Base-by-base conservation (phyloP, 169 alveolate genomes). In the Eimeria mitis region DNA sequence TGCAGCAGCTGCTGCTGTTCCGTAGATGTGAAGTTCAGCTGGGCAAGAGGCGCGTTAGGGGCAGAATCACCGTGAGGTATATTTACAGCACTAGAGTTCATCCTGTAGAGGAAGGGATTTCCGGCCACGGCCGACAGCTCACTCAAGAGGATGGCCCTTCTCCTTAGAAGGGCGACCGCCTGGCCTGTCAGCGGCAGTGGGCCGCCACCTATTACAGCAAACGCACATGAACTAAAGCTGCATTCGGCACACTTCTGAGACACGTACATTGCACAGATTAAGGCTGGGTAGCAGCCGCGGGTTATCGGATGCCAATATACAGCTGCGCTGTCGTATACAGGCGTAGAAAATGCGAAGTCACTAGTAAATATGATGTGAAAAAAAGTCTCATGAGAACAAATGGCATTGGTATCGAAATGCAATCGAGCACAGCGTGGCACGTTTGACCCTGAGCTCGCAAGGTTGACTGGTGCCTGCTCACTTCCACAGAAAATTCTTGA, bases 111-210 rank as follows among this genome's bases (percentile, higher is more conserved):
- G 44, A 87, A 63, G 23, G 92, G 92, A 40, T 56, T 63, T n/a
- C 92, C 81, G 11, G 83, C 71, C 21, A 63, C 92, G 31, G 83
- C 81, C 5, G 92, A 87, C 34, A 87, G 92, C 92, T 87, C 92
- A 49, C 68, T 87, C 47, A 87, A 31, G 23, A 87, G 83, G 47
- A 63, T 40, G 81, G 92, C 92, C 71, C 92, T 37, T 52, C 92
- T n/a, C 49, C 92, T 34, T 34, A 87, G 63, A n/a, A 87, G 73
- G 6, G 92, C 92, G 52, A 87, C 81, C 8, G 92, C 92, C 79
- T 87, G 92, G 9, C 92, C 92, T 6, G 92, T 23, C 40, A 87
- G 71, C 68, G 92, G 92, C 81, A 63, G 81, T n/a, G 92, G 81
- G 42, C 61, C 47, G 34, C 83, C 92, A 42, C 81, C 61, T 87